Base-by-base conservation (phyloP, 108 stramenopile genomes). In the Nitzschia sp. region DNA sequence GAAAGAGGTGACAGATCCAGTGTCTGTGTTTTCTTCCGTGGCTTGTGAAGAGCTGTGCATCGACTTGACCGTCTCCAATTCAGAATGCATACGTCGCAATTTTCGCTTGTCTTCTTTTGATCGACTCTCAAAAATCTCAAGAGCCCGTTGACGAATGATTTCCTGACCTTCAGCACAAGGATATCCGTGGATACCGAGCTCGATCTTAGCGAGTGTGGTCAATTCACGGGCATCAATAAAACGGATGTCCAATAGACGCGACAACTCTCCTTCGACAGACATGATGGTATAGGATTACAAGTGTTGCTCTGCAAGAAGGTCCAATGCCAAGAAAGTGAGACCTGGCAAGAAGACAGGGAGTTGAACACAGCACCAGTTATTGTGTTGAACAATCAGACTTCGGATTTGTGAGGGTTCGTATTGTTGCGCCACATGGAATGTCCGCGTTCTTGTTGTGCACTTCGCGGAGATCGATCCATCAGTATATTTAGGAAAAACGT, bases 201-300 rank as follows among this genome's bases (percentile, higher is more conserved):
- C 12, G 11, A 50, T 22, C 43, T 63, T 63, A 10, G 62, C 62
- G 25, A 44, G 42, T 12, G 29, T 63, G 10, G 43, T 21, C 11
- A 63, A 14, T 26, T 22, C 48, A 22, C 62, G 41, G 12, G 62
- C 62, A 50, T 63, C 62, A 42, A 63, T 63, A 9, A 63, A 63
- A 25, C 62, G 62, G 39, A 63, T 50, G 22, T 63, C 62, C n/a
- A 63, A 43, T 38, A 25, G 20, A 2, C 62, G 43, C 10, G 62
- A 22, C 10, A 63, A n/a, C 0, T 50, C 15, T 21, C 46, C 62
- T 63, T 63, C 62, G 43, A 63, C 22, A 3, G 62, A 50, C 62
- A 63, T 63, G 41, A 46, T 46, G 29, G 29, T 34, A 5, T 34
- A 34, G 29, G 29, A 34, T 34, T 5, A 34, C 1, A 34, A 34